Percentiles rank a stretch among this genome's conserved stretches.
Conservation (phyloP, 225 moss, liverwort and hornwort genomes). For the Thuidium tamariscinum region DNA sequence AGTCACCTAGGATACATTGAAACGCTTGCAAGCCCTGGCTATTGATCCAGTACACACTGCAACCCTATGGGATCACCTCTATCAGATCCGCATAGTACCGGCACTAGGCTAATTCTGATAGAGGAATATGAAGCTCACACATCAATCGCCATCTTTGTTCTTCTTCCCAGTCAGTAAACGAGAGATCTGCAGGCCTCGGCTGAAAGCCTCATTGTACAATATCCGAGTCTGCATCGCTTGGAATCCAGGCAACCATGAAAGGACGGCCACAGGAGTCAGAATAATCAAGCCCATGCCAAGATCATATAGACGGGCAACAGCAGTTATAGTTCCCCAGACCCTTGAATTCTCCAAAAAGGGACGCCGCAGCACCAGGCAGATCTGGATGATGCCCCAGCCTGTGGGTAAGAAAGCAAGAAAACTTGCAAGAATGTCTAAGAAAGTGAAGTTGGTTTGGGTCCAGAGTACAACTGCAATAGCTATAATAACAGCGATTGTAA, state of each 20-base stretch:
- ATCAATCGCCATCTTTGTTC: background rate
- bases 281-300: constrained; percentile 69
- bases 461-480: constrained; percentile 34
- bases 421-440: constrained; percentile 70
- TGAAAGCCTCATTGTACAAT: constrained; percentile 91
- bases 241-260: constrained; percentile 90
- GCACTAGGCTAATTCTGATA: background rate
- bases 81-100: background rate
- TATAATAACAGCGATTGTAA: constrained; percentile 32
- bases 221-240: constrained; percentile 94
- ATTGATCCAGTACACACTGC: background rate
- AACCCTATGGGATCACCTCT: background rate
- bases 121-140: background rate
- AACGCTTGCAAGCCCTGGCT: background rate
- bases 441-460: constrained; percentile 42
- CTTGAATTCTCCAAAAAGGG: constrained; percentile 83
- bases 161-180: constrained; percentile 44
- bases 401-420: constrained; percentile 82
- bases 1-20: background rate
- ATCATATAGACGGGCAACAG: constrained; percentile 84
- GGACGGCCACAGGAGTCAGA: constrained; percentile 63
- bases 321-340: constrained; percentile 58
- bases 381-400: constrained; percentile 73
- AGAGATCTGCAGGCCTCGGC: constrained; percentile 74
- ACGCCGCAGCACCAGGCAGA: constrained; percentile 61